These are phyloP conservation scores for Tuber calosporum DNA, from an alignment of 495 filamentous ascomycete genomes.

Conservation along the genomic window DNA sequence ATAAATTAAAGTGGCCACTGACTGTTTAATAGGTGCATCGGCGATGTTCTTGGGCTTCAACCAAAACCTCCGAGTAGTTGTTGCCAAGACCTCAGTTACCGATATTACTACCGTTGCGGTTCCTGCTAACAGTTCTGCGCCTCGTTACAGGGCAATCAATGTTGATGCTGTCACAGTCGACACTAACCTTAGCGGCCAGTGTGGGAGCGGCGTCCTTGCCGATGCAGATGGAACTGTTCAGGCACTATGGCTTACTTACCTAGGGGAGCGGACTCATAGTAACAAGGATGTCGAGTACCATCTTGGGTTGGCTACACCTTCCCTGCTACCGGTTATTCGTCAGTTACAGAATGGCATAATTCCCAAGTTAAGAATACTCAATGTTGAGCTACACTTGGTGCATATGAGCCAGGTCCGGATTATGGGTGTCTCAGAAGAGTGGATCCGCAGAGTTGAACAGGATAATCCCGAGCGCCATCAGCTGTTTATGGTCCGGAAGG, in stretches of 20 bases:
- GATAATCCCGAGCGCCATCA: conserved; percentile 88
- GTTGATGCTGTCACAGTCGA: conserved; percentile 97
- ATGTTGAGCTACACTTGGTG: conserved; percentile 87
- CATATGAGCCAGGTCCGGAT: conserved; percentile 97
- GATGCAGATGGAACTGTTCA: conserved; percentile 85
- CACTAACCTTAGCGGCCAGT: conserved; percentile 79
- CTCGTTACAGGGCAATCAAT: conserved; percentile 92
- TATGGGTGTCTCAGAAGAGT: conserved; percentile 93
- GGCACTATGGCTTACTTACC: conserved; percentile 91
- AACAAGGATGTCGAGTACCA: conserved; percentile 95
- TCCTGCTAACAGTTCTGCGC: conserved; percentile 80
- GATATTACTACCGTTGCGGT: conserved; percentile 98
- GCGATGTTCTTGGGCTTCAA: conserved; percentile 98
- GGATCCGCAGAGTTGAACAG: conserved; percentile 79
- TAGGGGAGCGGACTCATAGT: conserved; percentile 74
- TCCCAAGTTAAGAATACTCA: conserved; percentile 79
- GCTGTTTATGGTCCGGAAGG: conserved; percentile 96
- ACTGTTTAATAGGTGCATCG: conserved; percentile 52
- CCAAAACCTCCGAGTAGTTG: conserved; percentile 83
- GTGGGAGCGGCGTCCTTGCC: conserved; percentile 88
- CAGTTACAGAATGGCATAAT: conserved; percentile 72
- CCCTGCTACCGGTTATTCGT: conserved; percentile 71
- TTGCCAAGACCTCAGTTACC: conserved; percentile 89
- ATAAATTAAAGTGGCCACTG: neutral
- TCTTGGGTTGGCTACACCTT: conserved; percentile 82